Conservation (phyloP, 106 monocot species). For the Dioscorea zingiberensis region DNA sequence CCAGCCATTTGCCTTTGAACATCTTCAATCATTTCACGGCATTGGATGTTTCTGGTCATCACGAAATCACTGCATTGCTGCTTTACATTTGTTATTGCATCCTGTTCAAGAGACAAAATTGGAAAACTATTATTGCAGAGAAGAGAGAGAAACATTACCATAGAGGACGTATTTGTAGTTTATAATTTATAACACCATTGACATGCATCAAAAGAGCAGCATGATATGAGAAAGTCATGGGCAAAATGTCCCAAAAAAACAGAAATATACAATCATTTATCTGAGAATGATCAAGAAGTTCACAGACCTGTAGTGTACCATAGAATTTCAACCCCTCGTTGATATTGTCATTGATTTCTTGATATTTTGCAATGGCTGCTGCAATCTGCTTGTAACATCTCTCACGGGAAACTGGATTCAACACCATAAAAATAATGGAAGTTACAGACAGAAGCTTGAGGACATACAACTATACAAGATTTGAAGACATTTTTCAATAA, state of each 20-base stretch:
- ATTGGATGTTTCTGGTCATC: constrained; percentile 87
- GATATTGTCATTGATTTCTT: constrained; percentile 88
- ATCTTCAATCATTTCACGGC: constrained; percentile 82
- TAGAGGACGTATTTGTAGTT: too few species aligned
- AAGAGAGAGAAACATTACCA: neutral
- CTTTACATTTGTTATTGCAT: constrained; percentile 87
- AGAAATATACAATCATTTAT: neutral
- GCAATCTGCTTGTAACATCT: constrained; percentile 82
- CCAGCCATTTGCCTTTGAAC: constrained; percentile 82
- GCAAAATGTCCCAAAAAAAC: too few species aligned
- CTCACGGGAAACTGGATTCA: constrained; percentile 67
- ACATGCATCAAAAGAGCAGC: too few species aligned
- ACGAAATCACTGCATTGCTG: constrained; percentile 93
- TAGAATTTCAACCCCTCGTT: constrained; percentile 96
- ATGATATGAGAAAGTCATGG: too few species aligned
- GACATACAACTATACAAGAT: too few species aligned
- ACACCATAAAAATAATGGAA: neutral
- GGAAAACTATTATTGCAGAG: neutral
- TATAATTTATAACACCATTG: too few species aligned
- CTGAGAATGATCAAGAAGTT: neutral
- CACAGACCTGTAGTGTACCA: constrained; percentile 84
- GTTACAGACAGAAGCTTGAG: neutral
- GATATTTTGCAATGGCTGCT: constrained; percentile 79
- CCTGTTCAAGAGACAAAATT: constrained; percentile 30
- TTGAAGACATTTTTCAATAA: neutral